phyloP scores from a whole-genome alignment of 2,329 filamentous ascomycete species.

The Diaporthe velutina region DNA sequence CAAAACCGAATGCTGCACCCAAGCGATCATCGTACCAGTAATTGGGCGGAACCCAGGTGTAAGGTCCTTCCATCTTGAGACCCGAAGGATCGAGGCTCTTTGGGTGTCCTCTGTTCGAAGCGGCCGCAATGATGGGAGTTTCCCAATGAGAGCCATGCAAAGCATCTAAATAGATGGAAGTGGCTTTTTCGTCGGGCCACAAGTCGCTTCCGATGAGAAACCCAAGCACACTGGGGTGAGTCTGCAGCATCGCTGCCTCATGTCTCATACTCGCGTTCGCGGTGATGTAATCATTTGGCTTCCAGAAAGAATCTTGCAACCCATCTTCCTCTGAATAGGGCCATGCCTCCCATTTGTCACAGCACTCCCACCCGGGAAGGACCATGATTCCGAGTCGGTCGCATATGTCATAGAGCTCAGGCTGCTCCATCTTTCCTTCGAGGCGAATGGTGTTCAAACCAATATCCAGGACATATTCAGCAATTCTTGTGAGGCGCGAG shows the following conservation, averaged over 20 bases:
- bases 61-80: slow-evolving; percentile 76
- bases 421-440: slow-evolving; percentile 75
- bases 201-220: slow-evolving; percentile 74
- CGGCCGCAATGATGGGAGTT: slow-evolving; percentile 69
- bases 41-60: slow-evolving; percentile 75
- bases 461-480: slow-evolving; percentile 68
- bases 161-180: slow-evolving; percentile 64
- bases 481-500: slow-evolving; percentile 61
- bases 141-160: slow-evolving; percentile 66
- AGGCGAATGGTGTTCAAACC: slow-evolving; percentile 74
- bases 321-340: slow-evolving; percentile 65
- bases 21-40: slow-evolving; percentile 70
- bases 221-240: slow-evolving; percentile 69
- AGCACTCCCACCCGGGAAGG: slow-evolving; percentile 75
- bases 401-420: slow-evolving; percentile 69
- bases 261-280: slow-evolving; percentile 69
- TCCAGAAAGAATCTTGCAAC: slow-evolving; percentile 56
- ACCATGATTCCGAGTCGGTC: slow-evolving; percentile 73
- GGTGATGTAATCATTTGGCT: slow-evolving; percentile 65
- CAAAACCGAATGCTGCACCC: slow-evolving; percentile 73
- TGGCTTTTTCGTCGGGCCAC: slow-evolving; percentile 71
- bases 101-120: slow-evolving; percentile 67
- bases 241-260: slow-evolving; percentile 71
- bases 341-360: slow-evolving; percentile 78
- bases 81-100: slow-evolving; percentile 65